Conservation (phyloP, 345 rosid genomes). For the Rhodamnia rubescens region DNA sequence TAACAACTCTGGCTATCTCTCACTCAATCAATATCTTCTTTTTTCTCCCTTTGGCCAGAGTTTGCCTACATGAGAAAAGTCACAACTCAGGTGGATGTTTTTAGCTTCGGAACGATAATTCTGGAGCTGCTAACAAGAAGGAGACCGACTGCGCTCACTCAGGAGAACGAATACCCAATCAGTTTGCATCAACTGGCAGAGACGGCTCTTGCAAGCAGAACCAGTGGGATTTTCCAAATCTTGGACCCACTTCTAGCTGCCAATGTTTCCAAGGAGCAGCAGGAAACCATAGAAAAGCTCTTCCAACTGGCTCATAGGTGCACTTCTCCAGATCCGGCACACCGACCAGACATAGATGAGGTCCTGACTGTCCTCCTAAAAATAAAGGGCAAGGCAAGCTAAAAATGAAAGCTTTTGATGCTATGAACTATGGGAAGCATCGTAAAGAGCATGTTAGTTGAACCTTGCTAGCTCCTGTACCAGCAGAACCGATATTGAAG, state of each 20-base stretch:
- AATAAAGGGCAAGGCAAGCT: slow-evolving; percentile 2
- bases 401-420: not conserved
- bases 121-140: slow-evolving; percentile 61
- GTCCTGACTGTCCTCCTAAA: slow-evolving; percentile 42
- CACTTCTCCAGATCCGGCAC: slow-evolving; percentile 50
- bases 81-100: slow-evolving; percentile 73
- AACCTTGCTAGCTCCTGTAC: not conserved
- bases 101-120: slow-evolving; percentile 67
- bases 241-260: slow-evolving; percentile 27
- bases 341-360: slow-evolving; percentile 49
- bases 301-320: slow-evolving; percentile 51
- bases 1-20: not conserved
- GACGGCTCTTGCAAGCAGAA: slow-evolving; percentile 30
- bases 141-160: slow-evolving; percentile 60
- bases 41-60: slow-evolving; percentile 25
- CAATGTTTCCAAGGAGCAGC: slow-evolving; percentile 10
- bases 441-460: not conserved
- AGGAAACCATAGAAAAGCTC: slow-evolving; percentile 15
- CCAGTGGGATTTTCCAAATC: slow-evolving; percentile 24
- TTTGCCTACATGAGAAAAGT: slow-evolving; percentile 76
- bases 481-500: not conserved
- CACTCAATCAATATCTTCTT: not conserved
- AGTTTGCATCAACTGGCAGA: slow-evolving; percentile 46
- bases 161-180: slow-evolving; percentile 32
- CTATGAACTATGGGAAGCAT: not conserved